Conservation (phyloP, 352 stramenopile species). For the Phytophthora palmivora region DNA sequence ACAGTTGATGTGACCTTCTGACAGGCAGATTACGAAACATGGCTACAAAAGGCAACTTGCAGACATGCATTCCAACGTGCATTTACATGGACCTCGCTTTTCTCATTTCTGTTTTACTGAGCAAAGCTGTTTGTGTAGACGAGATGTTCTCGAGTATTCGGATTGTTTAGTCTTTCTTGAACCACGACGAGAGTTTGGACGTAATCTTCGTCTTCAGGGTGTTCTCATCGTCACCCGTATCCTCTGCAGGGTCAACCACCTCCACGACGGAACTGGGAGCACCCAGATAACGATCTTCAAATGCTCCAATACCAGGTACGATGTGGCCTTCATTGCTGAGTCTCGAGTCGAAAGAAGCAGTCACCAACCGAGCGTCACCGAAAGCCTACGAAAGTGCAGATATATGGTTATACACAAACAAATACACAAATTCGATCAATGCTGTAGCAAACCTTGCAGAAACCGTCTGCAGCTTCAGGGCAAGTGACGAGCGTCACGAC, state of each 20-base stretch:
- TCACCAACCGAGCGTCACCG: slow-evolving; percentile 77
- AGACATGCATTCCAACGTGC: slow-evolving; percentile 9
- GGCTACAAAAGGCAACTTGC: slow-evolving; percentile 6
- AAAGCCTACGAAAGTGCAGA: slow-evolving; percentile 48
- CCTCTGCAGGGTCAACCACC: slow-evolving; percentile 34
- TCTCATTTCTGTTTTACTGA: slow-evolving; percentile 5
- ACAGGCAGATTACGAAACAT: slow-evolving; percentile 8
- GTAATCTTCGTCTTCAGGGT: slow-evolving; percentile 54
- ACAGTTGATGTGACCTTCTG: too few species aligned
- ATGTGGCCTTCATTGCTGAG: slow-evolving; percentile 67
- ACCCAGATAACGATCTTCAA: slow-evolving; percentile 79
- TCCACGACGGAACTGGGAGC: slow-evolving; percentile 43
- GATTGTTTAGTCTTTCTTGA: slow-evolving; percentile 36
- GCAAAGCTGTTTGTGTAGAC: background rate
- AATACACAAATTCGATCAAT: background rate
- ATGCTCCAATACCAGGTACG: slow-evolving; percentile 77
- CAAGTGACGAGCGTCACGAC: slow-evolving; percentile 84
- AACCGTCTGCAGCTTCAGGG: slow-evolving; percentile 77
- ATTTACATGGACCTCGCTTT: background rate
- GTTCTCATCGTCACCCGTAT: slow-evolving; percentile 35
- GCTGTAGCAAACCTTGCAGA: slow-evolving; percentile 64
- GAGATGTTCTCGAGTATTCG: background rate
- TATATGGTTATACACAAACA: background rate
- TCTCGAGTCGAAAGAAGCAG: slow-evolving; percentile 75
- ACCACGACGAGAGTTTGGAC: slow-evolving; percentile 43